Evolutionary conservation across 208 protist genomes (phyloP).

Genomic region (Spongospora subterranea): DNA sequence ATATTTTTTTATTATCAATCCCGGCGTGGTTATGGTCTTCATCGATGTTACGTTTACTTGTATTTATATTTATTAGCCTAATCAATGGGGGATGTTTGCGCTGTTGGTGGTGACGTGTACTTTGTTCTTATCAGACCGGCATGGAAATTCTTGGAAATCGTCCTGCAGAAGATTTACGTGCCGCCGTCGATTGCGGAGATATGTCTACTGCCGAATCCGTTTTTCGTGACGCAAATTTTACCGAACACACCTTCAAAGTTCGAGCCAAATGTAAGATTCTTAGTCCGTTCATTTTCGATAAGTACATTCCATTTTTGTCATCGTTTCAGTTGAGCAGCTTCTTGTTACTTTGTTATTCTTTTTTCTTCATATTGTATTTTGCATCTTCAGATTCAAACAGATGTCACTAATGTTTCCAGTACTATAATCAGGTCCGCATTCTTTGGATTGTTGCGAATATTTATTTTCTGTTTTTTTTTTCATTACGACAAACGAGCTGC

Average conservation of each 20-base stretch:
- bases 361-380: not conserved
- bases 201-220: not conserved
- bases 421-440: too few relatives aligned
- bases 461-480: not conserved
- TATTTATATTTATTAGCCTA: not conserved
- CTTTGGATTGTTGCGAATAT: not conserved
- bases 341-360: not conserved
- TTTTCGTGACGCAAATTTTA: conserved; percentile 38
- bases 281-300: too few relatives aligned
- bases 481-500: not conserved
- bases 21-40: not conserved
- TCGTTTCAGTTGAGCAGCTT: too few relatives aligned
- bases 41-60: not conserved
- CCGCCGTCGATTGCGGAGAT: not conserved
- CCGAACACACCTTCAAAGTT: conserved; percentile 42
- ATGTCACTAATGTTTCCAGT: too few relatives aligned
- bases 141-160: not conserved
- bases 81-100: not conserved
- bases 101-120: not conserved
- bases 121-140: not conserved
- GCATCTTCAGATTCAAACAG: too few relatives aligned
- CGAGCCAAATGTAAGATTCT: conserved; percentile 49
- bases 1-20: not conserved
- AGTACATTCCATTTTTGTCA: too few relatives aligned
- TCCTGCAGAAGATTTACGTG: not conserved